phyloP scores from a whole-genome alignment of 306 rosid species.

The Lathyrus oleraceus region DNA sequence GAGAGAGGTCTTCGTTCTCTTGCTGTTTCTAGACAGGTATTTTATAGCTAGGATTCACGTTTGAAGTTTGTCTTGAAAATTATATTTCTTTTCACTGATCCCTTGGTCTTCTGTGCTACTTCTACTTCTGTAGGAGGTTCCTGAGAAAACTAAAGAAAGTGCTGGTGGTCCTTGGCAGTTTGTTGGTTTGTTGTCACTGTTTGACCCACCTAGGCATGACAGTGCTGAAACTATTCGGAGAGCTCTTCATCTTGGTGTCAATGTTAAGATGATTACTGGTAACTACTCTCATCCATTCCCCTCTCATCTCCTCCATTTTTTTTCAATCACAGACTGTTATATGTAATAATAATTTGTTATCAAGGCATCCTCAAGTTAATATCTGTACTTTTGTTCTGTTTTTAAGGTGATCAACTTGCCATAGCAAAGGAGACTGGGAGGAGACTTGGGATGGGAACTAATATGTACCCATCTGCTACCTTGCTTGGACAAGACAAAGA shows the following conservation, averaged over 20 bases:
- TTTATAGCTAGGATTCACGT: conserved; percentile 2
- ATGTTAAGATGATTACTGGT: conserved; percentile 99
- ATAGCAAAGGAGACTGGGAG: conserved; percentile 97
- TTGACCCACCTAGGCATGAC: conserved; percentile 97
- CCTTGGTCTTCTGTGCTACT: not conserved
- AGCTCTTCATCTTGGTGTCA: conserved; percentile 97
- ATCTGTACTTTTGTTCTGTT: conserved; percentile 19
- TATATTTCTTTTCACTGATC: conserved; percentile 2
- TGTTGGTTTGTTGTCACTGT: conserved; percentile 86
- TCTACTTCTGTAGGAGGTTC: conserved; percentile 70
- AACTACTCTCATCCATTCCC: conserved; percentile 22
- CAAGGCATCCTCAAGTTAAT: conserved; percentile 20
- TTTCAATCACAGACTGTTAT: not conserved
- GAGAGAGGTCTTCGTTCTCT: conserved; percentile 97
- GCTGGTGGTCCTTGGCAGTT: conserved; percentile 88
- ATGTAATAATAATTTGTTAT: not conserved
- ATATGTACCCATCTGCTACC: conserved; percentile 95
- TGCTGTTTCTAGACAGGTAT: conserved; percentile 95
- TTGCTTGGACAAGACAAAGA: conserved; percentile 95
- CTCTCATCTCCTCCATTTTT: not conserved
- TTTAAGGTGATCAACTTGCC: conserved; percentile 95
- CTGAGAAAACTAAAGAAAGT: conserved; percentile 75
- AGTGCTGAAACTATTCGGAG: conserved; percentile 97
- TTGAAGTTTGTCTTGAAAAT: conserved; percentile 1
- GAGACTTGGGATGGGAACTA: conserved; percentile 99